phyloP scores from a whole-genome alignment of 768 basidiomycete species.

The Lentinula sp. region DNA sequence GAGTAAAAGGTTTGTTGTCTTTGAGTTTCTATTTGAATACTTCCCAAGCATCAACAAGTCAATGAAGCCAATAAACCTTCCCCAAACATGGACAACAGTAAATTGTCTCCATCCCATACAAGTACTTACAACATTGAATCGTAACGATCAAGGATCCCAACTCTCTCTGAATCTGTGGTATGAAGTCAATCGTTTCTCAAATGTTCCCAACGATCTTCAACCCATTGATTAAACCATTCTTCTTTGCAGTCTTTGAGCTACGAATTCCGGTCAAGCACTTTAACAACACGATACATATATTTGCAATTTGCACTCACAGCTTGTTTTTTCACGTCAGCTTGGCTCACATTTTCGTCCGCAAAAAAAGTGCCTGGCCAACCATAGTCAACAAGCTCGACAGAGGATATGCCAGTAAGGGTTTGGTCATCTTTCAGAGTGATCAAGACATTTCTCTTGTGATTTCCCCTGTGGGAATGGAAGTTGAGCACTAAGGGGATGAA shows the following conservation, averaged over 20 bases:
- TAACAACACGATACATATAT: not conserved
- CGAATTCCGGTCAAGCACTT: not conserved
- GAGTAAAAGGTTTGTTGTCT: too few species aligned
- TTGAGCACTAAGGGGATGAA: not conserved
- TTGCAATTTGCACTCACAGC: not conserved
- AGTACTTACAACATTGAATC: too few species aligned
- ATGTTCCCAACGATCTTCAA: not conserved
- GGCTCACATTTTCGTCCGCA: not conserved
- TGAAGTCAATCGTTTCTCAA: not conserved
- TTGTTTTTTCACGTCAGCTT: not conserved
- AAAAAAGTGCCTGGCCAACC: not conserved
- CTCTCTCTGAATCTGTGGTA: too few species aligned
- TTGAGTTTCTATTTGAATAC: too few species aligned
- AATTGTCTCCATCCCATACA: too few species aligned
- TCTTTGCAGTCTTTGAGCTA: not conserved
- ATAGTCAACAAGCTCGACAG: not conserved
- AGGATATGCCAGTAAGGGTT: not conserved
- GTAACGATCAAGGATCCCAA: too few species aligned
- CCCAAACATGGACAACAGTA: too few species aligned
- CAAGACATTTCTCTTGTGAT: not conserved
- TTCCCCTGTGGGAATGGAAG: not conserved
- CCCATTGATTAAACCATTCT: not conserved
- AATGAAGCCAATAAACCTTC: too few species aligned
- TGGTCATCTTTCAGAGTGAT: not conserved
- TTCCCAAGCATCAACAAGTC: too few species aligned